Base-by-base conservation (phyloP, 2,329 filamentous ascomycete species). In the Colletotrichum lini region DNA sequence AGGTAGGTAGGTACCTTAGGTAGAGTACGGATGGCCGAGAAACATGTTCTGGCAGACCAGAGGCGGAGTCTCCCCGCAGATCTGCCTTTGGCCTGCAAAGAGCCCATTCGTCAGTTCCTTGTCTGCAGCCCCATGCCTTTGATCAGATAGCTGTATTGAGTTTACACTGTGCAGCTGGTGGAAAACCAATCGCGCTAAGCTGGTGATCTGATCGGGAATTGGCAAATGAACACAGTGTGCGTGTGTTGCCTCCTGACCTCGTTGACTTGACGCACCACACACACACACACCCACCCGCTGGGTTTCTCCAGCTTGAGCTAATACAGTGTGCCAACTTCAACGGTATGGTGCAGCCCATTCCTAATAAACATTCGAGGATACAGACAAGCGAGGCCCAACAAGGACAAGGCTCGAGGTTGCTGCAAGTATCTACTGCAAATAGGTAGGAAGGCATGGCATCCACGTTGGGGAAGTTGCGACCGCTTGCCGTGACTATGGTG, bases 41-140 rank as follows among this genome's bases (percentile, higher is more conserved):
- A 38, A 10, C 35, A 38, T 38, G 8, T 50, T 52, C 21, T 64
- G 65, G 64, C 65, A 68, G 57, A 38, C 44, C 10, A 40, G 38
- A 54, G 52, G 60, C 70, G 60, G 66, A 66, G 70, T 54, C 44
- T 66, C 70, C 70, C 68, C 69, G 65, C 65, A 67, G 63, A 69
- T 65, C 58, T 57, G 49, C 26, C 49, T 70, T 35, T 35, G 30
- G 50, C n/a, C 9, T n/a, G 30, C 50, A 40, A 54, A 59, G 65
- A 54, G 60, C 16, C 53, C 21, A 58, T 50, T 47, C 70, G 68
- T 45, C 59, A 47, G 26, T 59, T 26, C 21, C 67, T 59, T 57
- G 53, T 62, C 50, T 44, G 23, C 9, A 23, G 35, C 44, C 42
- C 64, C 57, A 47, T 52, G 65, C 65, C 53, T 64, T 62, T 57